Evolutionary conservation across 176 grass and related monocot species (phyloP), one percentile per base, ranked within the genome.

Genomic region (Ananas comosus): DNA sequence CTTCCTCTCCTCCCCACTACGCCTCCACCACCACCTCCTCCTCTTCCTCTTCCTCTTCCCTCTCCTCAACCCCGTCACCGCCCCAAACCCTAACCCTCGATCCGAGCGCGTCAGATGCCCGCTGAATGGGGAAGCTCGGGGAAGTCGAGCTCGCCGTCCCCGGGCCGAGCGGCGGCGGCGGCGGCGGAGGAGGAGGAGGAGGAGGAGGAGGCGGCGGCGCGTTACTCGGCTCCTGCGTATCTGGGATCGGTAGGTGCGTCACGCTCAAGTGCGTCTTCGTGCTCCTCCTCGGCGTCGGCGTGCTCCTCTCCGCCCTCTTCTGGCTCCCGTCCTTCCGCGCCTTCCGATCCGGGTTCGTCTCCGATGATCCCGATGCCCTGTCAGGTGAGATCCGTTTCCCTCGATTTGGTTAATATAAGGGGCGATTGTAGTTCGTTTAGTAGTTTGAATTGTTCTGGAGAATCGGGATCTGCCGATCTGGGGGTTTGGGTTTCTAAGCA

Each of bases 81-180:
- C 33, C 0, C 33, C 33, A 42, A 42, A 42, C 33, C 33, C 33
- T 42, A 42, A 42, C 33, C 33, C 0, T 42, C 33, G 33, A 42
- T 42, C 5, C 33, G 33, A 42, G 33, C 16, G 49, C 68, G 51
- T 17, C 80, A 83, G 80, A 87, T 83, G 85, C 67, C 68, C 64
- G 79, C 64, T 28, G 63, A 67, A 87, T 83, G 85, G 85, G 85
- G 54, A 87, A 87, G 76, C 68, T 64, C 13, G 24, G 80, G 57
- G 64, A 75, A 1, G 56, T 73, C 57, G 85, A 71, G 59, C 79
- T 81, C 25, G 75, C 72, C 4, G 14, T 42, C n/a, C 51, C 58
- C 22, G 22, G 17, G 33, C 13, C 76, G 51, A 64, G 29, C 24
- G 64, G 72, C 21, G 50, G 28, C 10, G 6, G 56, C 49, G 22